phyloP scores from a whole-genome alignment of 202 grass and related monocot genomes.

The Schoenoplectus tabernaemontani region DNA sequence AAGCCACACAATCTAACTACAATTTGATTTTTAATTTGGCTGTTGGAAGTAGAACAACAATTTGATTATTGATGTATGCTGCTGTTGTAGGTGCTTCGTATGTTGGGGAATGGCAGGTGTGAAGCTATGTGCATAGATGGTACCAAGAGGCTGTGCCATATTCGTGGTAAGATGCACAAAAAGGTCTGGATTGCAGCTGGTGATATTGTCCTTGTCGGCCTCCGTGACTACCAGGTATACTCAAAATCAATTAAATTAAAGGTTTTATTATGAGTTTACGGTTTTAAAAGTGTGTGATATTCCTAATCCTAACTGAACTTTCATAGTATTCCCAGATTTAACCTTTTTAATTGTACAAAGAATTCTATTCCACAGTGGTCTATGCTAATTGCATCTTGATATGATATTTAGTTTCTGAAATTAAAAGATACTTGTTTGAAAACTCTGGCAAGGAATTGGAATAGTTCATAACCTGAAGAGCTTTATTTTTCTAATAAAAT shows the following conservation, averaged over 20 bases:
- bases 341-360: background rate
- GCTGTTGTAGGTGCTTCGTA: slow-evolving; percentile 30
- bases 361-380: background rate
- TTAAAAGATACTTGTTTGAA: background rate
- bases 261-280: no score
- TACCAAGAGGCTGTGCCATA: slow-evolving; percentile 77
- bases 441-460: background rate
- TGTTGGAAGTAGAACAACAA: background rate
- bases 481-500: no score
- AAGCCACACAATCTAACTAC: background rate
- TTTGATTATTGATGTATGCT: background rate
- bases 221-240: slow-evolving; percentile 61
- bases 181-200: slow-evolving; percentile 86
- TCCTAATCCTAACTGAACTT: background rate
- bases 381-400: background rate
- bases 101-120: slow-evolving; percentile 77
- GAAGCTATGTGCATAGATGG: slow-evolving; percentile 78
- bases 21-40: background rate
- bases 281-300: background rate
- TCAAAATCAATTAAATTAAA: background rate
- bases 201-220: slow-evolving; percentile 81
- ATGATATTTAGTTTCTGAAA: background rate
- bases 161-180: slow-evolving; percentile 92
- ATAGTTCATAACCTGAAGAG: background rate
- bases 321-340: background rate